Conservation (phyloP, 108 stramenopile species). For the Cyclotella atomus region DNA sequence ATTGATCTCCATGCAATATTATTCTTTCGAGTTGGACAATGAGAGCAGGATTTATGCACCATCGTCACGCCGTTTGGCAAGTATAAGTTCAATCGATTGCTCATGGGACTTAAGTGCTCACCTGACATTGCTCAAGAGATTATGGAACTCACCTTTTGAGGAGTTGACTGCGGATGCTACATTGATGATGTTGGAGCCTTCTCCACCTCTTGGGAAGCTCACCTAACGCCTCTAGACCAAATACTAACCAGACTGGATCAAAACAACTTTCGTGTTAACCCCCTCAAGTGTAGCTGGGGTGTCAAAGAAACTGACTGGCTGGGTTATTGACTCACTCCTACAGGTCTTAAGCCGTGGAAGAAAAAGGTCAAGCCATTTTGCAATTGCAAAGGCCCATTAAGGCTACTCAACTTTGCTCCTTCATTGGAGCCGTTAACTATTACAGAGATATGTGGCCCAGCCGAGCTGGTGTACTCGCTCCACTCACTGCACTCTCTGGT, state of each 20-base stretch:
- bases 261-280: conserved; percentile 38
- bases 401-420: conserved; percentile 31
- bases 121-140: conserved; percentile 57
- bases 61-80: conserved; percentile 59
- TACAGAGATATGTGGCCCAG: conserved; percentile 49
- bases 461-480: conserved; percentile 53
- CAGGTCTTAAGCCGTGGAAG: conserved; percentile 45
- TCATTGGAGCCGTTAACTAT: conserved; percentile 54
- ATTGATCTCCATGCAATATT: conserved; percentile 52
- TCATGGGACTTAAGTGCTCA: conserved; percentile 56
- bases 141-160: conserved; percentile 41
- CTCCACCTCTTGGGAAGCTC: conserved; percentile 36
- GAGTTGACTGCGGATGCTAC: conserved; percentile 40
- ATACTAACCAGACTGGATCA: conserved; percentile 14
- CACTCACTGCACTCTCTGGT: conserved; percentile 15
- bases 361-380: conserved; percentile 51
- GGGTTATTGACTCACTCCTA: conserved; percentile 48
- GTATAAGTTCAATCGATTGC: conserved; percentile 40
- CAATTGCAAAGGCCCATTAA: conserved; percentile 28
- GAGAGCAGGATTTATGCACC: conserved; percentile 15
- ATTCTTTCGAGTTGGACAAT: conserved; percentile 44
- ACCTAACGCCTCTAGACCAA: conserved; percentile 15
- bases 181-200: conserved; percentile 60
- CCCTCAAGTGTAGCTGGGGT: too few relatives aligned
- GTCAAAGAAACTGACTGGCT: conserved; percentile 42